phyloP scores from a whole-genome alignment of 1,139 yeast species.

The Yamadazyma diddensiae region DNA sequence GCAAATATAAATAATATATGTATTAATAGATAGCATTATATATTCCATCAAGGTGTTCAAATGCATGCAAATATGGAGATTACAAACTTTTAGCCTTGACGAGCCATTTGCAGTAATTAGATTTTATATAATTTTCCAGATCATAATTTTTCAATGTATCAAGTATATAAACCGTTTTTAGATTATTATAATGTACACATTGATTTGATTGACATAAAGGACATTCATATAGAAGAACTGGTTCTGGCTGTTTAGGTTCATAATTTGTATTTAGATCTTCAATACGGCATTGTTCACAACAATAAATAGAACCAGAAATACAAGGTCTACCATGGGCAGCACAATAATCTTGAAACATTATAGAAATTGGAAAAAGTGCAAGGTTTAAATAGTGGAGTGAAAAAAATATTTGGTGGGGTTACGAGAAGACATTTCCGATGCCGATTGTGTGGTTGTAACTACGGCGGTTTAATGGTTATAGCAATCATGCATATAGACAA shows the following conservation, averaged over 20 bases:
- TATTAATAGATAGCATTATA: neutral
- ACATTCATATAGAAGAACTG: constrained; percentile 14
- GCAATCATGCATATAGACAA: no score
- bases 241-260: neutral
- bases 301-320: constrained; percentile 17
- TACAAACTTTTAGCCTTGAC: constrained; percentile 18
- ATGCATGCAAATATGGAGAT: neutral
- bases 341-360: constrained; percentile 21
- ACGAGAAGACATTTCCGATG: neutral
- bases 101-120: constrained; percentile 30
- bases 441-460: neutral
- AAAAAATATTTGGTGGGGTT: neutral
- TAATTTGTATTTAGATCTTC: constrained; percentile 12
- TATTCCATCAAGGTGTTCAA: neutral
- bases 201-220: constrained; percentile 11
- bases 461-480: neutral
- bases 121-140: constrained; percentile 17
- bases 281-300: constrained; percentile 18
- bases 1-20: constrained; percentile 22
- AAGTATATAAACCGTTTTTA: constrained; percentile 6
- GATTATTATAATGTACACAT: constrained; percentile 4
- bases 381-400: neutral
- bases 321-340: constrained; percentile 18
- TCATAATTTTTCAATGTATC: constrained; percentile 8
- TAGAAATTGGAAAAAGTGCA: neutral